Base-by-base conservation (phyloP, 2,329 filamentous ascomycete species). In the Rutstroemia sp. region DNA sequence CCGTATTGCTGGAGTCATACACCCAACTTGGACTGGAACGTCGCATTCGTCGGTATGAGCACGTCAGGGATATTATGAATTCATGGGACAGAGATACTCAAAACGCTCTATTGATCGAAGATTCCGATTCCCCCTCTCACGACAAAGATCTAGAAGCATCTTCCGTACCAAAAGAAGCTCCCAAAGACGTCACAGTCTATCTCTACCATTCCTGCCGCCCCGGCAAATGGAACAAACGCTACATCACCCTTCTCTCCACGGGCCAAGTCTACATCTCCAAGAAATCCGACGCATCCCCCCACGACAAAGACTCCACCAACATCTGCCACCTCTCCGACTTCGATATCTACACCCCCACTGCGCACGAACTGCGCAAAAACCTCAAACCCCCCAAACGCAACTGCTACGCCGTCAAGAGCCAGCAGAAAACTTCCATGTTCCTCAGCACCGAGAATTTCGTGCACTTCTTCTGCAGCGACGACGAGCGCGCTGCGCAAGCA, bases 291-390 rank as follows among this genome's bases (percentile, higher is more conserved):
- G 76, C 83, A 12, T 79, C 77, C 57, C 69, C 76, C 4, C 73
- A 75, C 1, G 82, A 85, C 48, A 89, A 90, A 69, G 87, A 92
- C 52, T 75, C 79, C 34, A 73, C 78, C 12, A 86, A 81, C 59
- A 76, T 96, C 37, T 96, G 89, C 69, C 90, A 95, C 71, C 71
- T 97, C 48, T 90, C 89, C 2, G 92, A 96, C 71, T 96, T 92
- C 70, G 92, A 97, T 67, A 87, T 96, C 49, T 96, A 96, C 72
- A 82, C 78, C 1, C 87, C 89, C 1, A 89, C 84, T 5, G 77
- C 82, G 51, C 79, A 82, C 46, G 84, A 89, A 62, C 73, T 83
- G 60, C 77, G 82, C 39, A 88, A 86, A 65, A 79, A 82, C 61
- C 78, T 96, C 53, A 91, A 87, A 65, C 87, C 91, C 0, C 92